These are phyloP conservation scores for Coniochaeta sp. DNA, from an alignment of 2,329 filamentous ascomycete species.

Conservation along the genomic window DNA sequence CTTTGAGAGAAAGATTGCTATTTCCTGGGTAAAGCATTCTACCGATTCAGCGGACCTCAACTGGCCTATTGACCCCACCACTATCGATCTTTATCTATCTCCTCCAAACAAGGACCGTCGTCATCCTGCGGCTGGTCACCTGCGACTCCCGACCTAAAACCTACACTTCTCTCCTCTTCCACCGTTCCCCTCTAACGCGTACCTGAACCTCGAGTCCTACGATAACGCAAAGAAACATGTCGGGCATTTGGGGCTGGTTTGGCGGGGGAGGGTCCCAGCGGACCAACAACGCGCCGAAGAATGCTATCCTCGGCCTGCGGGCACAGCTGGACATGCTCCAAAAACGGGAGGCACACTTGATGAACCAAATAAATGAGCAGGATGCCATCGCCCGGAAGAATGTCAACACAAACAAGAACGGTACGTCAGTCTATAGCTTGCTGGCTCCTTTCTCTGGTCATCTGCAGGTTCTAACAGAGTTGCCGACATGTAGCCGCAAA, in stretches of 20 bases:
- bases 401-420: constrained; percentile 80
- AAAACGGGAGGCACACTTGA: constrained; percentile 88
- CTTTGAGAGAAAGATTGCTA: neutral
- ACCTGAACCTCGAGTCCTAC: neutral
- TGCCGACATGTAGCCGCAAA: constrained; percentile 62
- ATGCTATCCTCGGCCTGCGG: constrained; percentile 84
- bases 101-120: constrained; percentile 1
- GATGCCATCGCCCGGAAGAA: constrained; percentile 84
- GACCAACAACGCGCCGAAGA: constrained; percentile 91
- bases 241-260: constrained; percentile 80
- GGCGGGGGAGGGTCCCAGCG: constrained; percentile 75
- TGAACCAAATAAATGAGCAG: constrained; percentile 89
- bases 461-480: constrained; percentile 11
- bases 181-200: neutral
- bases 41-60: neutral
- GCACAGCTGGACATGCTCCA: constrained; percentile 94
- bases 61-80: constrained; percentile 2
- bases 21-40: neutral
- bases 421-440: constrained; percentile 42
- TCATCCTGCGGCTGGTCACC: constrained; percentile 4
- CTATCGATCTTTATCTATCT: neutral
- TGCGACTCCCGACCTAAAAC: neutral
- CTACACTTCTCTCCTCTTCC: neutral
- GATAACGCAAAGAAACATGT: constrained; percentile 34
- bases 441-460: neutral